Percentiles rank a stretch among this genome's conserved stretches.
Conservation (phyloP, 805 yeast species). For the Candida maris region DNA sequence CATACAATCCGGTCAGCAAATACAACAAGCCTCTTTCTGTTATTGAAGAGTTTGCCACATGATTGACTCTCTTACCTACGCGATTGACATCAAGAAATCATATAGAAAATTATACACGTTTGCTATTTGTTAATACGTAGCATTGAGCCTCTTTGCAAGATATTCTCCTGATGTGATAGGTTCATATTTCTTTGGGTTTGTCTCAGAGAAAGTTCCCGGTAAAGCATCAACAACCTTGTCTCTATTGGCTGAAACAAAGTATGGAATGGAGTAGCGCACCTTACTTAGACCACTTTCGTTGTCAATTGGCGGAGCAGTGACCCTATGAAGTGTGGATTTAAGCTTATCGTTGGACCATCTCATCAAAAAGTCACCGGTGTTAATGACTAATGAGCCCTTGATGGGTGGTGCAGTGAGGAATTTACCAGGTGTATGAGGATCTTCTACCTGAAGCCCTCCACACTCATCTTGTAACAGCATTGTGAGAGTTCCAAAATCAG, state of each 20-base stretch:
- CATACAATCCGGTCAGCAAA: constrained; percentile 34
- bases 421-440: constrained; percentile 27
- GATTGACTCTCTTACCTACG: no score
- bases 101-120: no score
- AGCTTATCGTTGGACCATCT: constrained; percentile 37
- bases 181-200: constrained; percentile 16
- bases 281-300: constrained; percentile 13
- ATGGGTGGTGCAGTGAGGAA: constrained; percentile 26
- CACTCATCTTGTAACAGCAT: constrained; percentile 34
- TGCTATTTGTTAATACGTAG: no score
- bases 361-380: constrained; percentile 37
- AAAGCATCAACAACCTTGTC: constrained; percentile 16
- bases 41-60: constrained; percentile 31
- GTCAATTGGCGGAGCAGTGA: constrained; percentile 27
- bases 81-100: no score
- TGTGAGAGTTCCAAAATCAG: constrained; percentile 36
- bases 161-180: constrained; percentile 23
- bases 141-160: constrained; percentile 18
- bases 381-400: constrained; percentile 35
- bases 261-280: constrained; percentile 30
- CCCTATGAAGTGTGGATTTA: constrained; percentile 38
- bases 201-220: constrained; percentile 18
- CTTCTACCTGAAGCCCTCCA: constrained; percentile 38
- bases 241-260: constrained; percentile 23
- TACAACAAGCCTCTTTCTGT: constrained; percentile 34